These are phyloP conservation scores for Colletotrichum simmondsii DNA, from an alignment of 2,329 filamentous ascomycete species.

Conservation along the genomic window DNA sequence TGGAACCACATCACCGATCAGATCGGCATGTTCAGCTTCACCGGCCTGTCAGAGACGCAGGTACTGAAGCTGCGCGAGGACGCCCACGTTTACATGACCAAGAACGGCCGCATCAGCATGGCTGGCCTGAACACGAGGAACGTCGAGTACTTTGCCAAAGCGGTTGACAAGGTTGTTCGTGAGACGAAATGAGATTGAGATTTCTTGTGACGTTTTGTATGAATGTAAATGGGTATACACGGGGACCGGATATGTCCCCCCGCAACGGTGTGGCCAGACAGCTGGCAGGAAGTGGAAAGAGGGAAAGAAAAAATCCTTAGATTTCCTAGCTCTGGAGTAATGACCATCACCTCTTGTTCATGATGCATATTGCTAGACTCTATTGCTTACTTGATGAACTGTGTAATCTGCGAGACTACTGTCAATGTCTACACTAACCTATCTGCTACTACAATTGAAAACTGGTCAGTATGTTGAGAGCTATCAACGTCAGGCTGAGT, in stretches of 20 bases:
- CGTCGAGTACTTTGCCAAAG: constrained; percentile 91
- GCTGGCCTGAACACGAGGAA: constrained; percentile 95
- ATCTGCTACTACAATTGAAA: no score
- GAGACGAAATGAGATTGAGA: constrained; percentile 46
- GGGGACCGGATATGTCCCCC: not conserved
- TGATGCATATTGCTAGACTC: not conserved
- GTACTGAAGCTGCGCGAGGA: constrained; percentile 76
- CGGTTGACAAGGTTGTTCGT: constrained; percentile 85
- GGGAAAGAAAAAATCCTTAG: constrained; percentile 14
- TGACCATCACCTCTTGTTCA: constrained; percentile 7
- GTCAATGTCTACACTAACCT: not conserved
- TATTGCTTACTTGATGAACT: not conserved
- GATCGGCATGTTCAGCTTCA: constrained; percentile 99
- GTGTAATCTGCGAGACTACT: not conserved
- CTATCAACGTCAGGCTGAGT: no score
- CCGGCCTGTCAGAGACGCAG: constrained; percentile 79
- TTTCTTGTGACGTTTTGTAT: not conserved
- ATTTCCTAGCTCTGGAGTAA: constrained; percentile 22
- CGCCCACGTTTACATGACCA: constrained; percentile 90
- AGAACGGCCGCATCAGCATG: constrained; percentile 99
- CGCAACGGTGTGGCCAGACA: not conserved
- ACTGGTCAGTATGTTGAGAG: no score
- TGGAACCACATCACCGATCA: constrained; percentile 99
- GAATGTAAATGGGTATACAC: not conserved
- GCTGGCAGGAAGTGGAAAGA: constrained; percentile 16